Base-by-base conservation (phyloP, 2,329 filamentous ascomycete genomes). In the Ascochyta rabiei region DNA sequence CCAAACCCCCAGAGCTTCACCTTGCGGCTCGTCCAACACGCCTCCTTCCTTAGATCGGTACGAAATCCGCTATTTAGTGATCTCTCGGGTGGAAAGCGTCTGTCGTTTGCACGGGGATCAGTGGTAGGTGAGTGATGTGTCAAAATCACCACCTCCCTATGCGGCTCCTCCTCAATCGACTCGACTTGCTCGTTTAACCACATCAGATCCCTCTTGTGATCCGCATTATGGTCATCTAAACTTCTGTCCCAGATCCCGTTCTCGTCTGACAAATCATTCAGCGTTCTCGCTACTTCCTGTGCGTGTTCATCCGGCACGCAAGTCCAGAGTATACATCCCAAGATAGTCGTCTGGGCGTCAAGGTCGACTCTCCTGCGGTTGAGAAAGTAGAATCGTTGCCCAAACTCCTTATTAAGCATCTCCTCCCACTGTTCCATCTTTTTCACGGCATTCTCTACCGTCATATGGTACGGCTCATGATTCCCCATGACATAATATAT, bases 291-390 rank as follows among this genome's bases (percentile, higher is more conserved):
- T 18, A 55, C 49, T 23, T 49, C 50, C 0, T 16, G 38, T 1
- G 51, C 48, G 16, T 57, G 50, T 1, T 51, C 19, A 1, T 35
- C 3, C 2, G 52, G 48, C 6, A 59, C 49, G 12, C 34, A 12
- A 9, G 44, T 56, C 56, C 53, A 59, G 0, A 61, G 46, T 1
- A 49, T 61, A 23, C 55, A 61, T 13, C 56, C 56, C 2, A 59
- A 42, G 1, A 61, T 37, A 1, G 59, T 61, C 1, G 38, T 45
- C 1, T 35, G 15, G 2, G 13, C 10, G 16, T 39, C 24, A 5
- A 59, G 6, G 34, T 61, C 53, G 21, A 48, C 28, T 7, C 53
- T 39, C 4, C 23, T 26, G 2, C 56, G 24, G n/a, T 54, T 12
- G 6, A 61, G 21, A 4, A 57, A n/a, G 31, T 50, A 38, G 18